A percentile compares a stretch with the other conserved stretches of the same genome.
These are phyloP conservation scores for Claviceps capensis DNA, from an alignment of 2,329 filamentous ascomycete species.

Conservation along the genomic window DNA sequence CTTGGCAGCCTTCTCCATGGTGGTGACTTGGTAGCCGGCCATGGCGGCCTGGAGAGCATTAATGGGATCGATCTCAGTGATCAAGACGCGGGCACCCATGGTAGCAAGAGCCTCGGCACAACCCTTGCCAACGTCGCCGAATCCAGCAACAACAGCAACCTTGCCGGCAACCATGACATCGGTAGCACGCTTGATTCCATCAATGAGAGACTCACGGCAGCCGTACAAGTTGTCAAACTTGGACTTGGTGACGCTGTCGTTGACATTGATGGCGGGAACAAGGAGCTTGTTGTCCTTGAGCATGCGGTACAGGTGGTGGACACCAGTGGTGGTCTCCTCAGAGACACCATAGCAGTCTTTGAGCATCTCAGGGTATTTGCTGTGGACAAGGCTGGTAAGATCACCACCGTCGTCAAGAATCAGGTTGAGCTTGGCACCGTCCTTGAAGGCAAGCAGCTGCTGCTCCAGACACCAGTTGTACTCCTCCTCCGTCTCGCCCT, in stretches of 20 bases:
- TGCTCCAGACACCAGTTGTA: slow-evolving; percentile 99
- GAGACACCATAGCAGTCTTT: slow-evolving; percentile 97
- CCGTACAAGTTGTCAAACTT: slow-evolving; percentile 99
- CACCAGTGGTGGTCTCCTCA: slow-evolving; percentile 98
- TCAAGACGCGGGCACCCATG: slow-evolving; percentile 93
- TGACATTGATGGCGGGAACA: slow-evolving; percentile 96
- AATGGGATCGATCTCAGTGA: slow-evolving; percentile 98
- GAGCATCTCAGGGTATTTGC: slow-evolving; percentile 97
- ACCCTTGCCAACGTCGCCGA: slow-evolving; percentile 98
- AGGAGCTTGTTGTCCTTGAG: slow-evolving; percentile 81
- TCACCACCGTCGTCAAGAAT: slow-evolving; percentile 99
- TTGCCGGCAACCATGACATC: slow-evolving; percentile 99
- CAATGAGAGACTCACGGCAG: slow-evolving; percentile 95
- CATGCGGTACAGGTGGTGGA: slow-evolving; percentile 99
- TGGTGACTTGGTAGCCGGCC: slow-evolving; percentile 89
- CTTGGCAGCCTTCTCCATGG: slow-evolving; percentile 91
- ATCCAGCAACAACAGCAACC: slow-evolving; percentile 93
- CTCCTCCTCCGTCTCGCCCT: slow-evolving; percentile 96
- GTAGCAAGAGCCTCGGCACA: slow-evolving; percentile 90
- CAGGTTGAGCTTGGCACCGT: slow-evolving; percentile 90
- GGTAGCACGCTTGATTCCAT: slow-evolving; percentile 99
- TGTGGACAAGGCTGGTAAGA: slow-evolving; percentile 88
- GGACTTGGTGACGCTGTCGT: slow-evolving; percentile 99
- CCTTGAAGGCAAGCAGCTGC: slow-evolving; percentile 94
- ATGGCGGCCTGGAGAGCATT: slow-evolving; percentile 98